Evolutionary conservation across 345 rosid species (phyloP).

Genomic region (Anacardium occidentale): DNA sequence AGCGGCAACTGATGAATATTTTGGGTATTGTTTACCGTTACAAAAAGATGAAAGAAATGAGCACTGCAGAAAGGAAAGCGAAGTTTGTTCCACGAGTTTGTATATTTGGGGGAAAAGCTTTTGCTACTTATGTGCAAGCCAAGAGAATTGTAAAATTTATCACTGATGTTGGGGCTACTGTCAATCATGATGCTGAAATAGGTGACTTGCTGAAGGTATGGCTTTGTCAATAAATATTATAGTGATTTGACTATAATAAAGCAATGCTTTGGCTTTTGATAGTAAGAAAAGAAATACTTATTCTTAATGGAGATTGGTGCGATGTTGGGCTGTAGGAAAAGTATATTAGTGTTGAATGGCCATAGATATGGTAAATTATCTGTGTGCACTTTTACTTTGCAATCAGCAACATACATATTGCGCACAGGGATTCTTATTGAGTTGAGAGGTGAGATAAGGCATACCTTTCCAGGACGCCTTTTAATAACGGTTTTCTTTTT

Average conservation of each 20-base stretch:
- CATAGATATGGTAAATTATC: not conserved
- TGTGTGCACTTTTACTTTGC: not conserved
- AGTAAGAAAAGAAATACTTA: not conserved
- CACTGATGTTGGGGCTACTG: constrained; percentile 63
- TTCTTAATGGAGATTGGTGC: not conserved
- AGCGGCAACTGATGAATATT: constrained; percentile 68
- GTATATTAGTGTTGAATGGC: not conserved
- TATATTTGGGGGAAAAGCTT: constrained; percentile 83
- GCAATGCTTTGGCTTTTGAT: not conserved
- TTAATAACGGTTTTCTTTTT: too few relatives aligned
- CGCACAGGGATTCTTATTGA: not conserved
- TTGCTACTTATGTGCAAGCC: constrained; percentile 77
- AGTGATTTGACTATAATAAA: not conserved
- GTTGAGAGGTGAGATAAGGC: not conserved
- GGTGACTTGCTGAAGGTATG: constrained; percentile 73
- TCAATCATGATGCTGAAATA: constrained; percentile 70
- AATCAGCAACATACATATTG: not conserved
- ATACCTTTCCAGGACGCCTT: not conserved
- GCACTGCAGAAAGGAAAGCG: constrained; percentile 44
- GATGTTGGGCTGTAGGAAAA: not conserved
- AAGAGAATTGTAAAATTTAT: constrained; percentile 78
- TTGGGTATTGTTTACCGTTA: constrained; percentile 70
- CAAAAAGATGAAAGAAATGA: constrained; percentile 81
- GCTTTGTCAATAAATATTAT: constrained; percentile 1
- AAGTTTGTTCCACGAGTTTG: constrained; percentile 68